Conservation (phyloP, 805 yeast genomes). For the Danielozyma ontarioensis region DNA sequence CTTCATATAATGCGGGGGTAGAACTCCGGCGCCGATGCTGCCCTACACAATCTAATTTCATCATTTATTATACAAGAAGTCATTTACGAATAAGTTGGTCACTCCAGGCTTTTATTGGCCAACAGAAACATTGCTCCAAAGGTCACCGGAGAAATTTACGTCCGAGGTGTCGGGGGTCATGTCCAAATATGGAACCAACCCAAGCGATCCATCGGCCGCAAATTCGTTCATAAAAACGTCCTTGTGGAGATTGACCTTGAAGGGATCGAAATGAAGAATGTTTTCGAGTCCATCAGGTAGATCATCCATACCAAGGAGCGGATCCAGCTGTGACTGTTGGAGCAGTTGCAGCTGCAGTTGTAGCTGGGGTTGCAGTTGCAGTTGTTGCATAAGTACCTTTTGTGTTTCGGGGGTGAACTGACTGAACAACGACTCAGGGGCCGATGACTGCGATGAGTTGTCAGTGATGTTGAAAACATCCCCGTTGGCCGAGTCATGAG, state of each 20-base stretch:
- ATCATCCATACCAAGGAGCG: background rate
- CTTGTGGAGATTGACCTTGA: slow-evolving; percentile 24
- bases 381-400: too few relatives aligned
- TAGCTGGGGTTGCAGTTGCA: background rate
- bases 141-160: too few relatives aligned
- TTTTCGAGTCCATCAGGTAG: slow-evolving; percentile 13
- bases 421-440: too few relatives aligned
- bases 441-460: background rate
- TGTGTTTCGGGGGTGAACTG: too few relatives aligned
- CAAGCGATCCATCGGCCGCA: slow-evolving; percentile 80
- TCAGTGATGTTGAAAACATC: too few relatives aligned
- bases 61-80: too few relatives aligned
- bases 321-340: slow-evolving; percentile 1
- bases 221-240: slow-evolving; percentile 42
- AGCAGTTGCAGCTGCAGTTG: background rate
- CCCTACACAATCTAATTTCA: too few relatives aligned
- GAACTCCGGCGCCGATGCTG: too few relatives aligned
- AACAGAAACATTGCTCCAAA: too few relatives aligned
- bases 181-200: slow-evolving; percentile 64
- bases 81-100: background rate
- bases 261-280: slow-evolving; percentile 35
- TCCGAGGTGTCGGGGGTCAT: too few relatives aligned
- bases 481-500: background rate
- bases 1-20: too few relatives aligned
- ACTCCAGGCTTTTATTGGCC: background rate